These are phyloP conservation scores for Cytospora chrysosperma DNA, from an alignment of 2,329 filamentous ascomycete species.

Conservation along the genomic window DNA sequence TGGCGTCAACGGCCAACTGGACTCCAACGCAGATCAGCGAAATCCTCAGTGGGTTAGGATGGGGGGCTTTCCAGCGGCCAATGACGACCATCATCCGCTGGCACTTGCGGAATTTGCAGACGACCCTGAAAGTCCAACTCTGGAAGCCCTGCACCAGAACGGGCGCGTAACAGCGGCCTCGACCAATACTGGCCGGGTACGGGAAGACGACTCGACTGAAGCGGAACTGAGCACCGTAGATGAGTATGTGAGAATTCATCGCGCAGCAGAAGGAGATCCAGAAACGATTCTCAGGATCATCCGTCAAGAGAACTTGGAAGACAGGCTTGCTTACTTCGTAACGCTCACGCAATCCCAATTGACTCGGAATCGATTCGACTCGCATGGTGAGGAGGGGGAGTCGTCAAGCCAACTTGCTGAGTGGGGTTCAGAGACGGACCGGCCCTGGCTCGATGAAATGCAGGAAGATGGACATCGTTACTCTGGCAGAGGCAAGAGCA, in stretches of 20 bases:
- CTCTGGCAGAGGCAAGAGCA: constrained; percentile 20
- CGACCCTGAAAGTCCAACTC: neutral
- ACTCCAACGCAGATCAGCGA: constrained; percentile 9
- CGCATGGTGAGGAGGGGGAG: constrained; percentile 5
- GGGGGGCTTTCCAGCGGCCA: neutral
- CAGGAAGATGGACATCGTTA: constrained; percentile 10
- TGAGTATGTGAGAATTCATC: constrained; percentile 56
- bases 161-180: neutral
- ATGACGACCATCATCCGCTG: neutral
- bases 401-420: constrained; percentile 5
- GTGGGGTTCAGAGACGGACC: constrained; percentile 18
- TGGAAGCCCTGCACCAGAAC: neutral
- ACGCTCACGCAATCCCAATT: constrained; percentile 46
- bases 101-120: neutral
- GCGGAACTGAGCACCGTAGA: constrained; percentile 33
- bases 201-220: neutral
- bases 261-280: constrained; percentile 58
- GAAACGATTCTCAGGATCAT: constrained; percentile 61
- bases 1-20: neutral
- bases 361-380: constrained; percentile 24
- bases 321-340: constrained; percentile 60
- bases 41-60: neutral
- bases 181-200: too few species aligned
- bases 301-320: constrained; percentile 57
- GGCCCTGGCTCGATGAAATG: constrained; percentile 21